A percentile compares a stretch with the other conserved stretches of the same genome.
Conservation (phyloP, 1,139 yeast genomes). For the Zygoascus hellenicus region DNA sequence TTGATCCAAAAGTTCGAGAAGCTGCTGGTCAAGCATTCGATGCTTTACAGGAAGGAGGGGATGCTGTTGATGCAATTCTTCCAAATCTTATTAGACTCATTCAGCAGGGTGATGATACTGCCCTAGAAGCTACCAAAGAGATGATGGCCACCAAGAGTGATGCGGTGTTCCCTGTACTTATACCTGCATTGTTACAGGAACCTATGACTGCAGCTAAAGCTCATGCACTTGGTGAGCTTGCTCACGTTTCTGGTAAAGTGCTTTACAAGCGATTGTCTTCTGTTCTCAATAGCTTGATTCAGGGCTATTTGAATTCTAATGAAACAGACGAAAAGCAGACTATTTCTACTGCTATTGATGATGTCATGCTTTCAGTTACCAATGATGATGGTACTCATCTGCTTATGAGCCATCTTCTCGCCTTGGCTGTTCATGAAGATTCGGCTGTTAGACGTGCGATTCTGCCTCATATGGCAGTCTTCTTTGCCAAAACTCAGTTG, state of each 20-base stretch:
- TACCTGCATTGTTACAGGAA: constrained; percentile 75
- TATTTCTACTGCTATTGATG: constrained; percentile 55
- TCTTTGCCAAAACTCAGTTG: constrained; percentile 58
- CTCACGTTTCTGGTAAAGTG: constrained; percentile 86
- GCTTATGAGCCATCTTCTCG: constrained; percentile 71
- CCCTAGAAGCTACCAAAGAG: constrained; percentile 83
- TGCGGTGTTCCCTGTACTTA: constrained; percentile 85
- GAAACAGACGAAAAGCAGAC: constrained; percentile 37
- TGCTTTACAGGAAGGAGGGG: constrained; percentile 67
- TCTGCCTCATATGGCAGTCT: constrained; percentile 62
- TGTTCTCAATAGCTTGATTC: constrained; percentile 67
- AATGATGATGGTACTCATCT: constrained; percentile 82
- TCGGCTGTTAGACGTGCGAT: constrained; percentile 53
- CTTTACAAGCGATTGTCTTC: constrained; percentile 64
- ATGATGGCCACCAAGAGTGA: constrained; percentile 89
- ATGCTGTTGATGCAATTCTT: constrained; percentile 70
- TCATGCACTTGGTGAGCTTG: constrained; percentile 78
- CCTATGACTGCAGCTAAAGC: constrained; percentile 86
- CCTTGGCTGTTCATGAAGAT: constrained; percentile 74
- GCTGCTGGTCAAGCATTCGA: constrained; percentile 93
- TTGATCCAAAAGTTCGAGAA: constrained; percentile 67
- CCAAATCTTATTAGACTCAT: constrained; percentile 75
- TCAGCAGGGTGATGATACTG: constrained; percentile 63
- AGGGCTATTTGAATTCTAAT: constrained; percentile 45
- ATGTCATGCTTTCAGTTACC: constrained; percentile 63